phyloP scores from a whole-genome alignment of 1,139 yeast species.

The Taphrina betulina region DNA sequence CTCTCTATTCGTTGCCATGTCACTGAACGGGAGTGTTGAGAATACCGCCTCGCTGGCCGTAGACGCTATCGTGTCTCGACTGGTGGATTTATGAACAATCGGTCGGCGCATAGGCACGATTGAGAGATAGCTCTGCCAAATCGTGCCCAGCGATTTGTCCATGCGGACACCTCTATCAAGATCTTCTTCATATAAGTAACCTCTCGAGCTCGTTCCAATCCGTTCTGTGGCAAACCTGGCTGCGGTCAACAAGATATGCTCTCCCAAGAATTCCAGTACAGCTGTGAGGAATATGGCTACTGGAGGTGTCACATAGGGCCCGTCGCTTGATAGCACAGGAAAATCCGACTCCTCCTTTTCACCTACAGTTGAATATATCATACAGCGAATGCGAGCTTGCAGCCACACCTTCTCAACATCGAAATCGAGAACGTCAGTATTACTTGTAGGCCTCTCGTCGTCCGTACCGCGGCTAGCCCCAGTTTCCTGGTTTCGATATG shows the following conservation, averaged over 20 bases:
- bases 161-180: slow-evolving; percentile 23
- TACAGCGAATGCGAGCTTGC: slow-evolving; percentile 36
- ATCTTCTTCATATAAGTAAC: slow-evolving; percentile 11
- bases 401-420: slow-evolving; percentile 35
- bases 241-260: slow-evolving; percentile 33
- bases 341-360: slow-evolving; percentile 36
- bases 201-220: slow-evolving; percentile 7
- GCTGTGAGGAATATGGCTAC: slow-evolving; percentile 36
- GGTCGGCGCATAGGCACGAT: slow-evolving; percentile 13
- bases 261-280: slow-evolving; percentile 34
- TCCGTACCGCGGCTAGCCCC: slow-evolving; percentile 17
- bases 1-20: background rate
- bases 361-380: slow-evolving; percentile 38
- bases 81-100: background rate
- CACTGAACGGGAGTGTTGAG: slow-evolving; percentile 1
- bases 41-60: background rate
- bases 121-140: slow-evolving; percentile 29
- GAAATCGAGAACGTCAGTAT: slow-evolving; percentile 1
- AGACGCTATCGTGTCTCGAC: background rate
- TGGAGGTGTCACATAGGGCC: slow-evolving; percentile 32
- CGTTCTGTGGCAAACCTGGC: slow-evolving; percentile 35
- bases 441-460: background rate
- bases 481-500: slow-evolving; percentile 34
- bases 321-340: slow-evolving; percentile 6
- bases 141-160: slow-evolving; percentile 25